These are phyloP conservation scores for Calonectria pseudoreteaudii DNA, from an alignment of 2,329 filamentous ascomycete genomes.

Conservation along the genomic window DNA sequence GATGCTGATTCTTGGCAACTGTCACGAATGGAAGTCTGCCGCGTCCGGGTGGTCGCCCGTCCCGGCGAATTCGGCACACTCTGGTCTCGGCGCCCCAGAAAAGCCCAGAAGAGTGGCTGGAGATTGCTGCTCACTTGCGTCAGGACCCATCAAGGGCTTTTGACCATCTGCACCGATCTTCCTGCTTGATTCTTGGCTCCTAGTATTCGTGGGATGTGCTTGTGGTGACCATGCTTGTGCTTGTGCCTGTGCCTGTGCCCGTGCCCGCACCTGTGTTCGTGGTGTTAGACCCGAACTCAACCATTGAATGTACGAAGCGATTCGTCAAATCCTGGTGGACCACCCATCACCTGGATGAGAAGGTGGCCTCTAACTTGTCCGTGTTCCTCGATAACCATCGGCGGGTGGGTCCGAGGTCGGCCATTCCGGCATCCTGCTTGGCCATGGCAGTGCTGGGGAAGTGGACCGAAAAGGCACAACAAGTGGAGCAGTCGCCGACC, in stretches of 20 bases:
- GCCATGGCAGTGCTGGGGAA: constrained; percentile 17
- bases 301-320: neutral
- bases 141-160: neutral
- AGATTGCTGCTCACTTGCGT: neutral
- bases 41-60: neutral
- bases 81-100: constrained; percentile 11
- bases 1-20: neutral
- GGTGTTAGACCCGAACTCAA: neutral
- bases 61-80: constrained; percentile 13
- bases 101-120: neutral
- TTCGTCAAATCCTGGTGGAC: neutral
- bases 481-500: constrained; percentile 11
- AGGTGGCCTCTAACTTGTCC: neutral
- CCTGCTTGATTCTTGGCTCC: neutral
- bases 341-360: neutral
- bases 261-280: neutral
- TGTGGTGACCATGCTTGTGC: neutral
- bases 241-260: neutral
- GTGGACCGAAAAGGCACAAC: constrained; percentile 13
- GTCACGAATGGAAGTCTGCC: neutral
- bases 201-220: neutral
- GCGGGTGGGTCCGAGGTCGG: constrained; percentile 19
- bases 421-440: constrained; percentile 16
- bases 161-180: neutral
- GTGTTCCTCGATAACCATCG: neutral